These are phyloP conservation scores for Sanghuangporus weigelae DNA, from an alignment of 1,284 basidiomycete species.

Conservation along the genomic window DNA sequence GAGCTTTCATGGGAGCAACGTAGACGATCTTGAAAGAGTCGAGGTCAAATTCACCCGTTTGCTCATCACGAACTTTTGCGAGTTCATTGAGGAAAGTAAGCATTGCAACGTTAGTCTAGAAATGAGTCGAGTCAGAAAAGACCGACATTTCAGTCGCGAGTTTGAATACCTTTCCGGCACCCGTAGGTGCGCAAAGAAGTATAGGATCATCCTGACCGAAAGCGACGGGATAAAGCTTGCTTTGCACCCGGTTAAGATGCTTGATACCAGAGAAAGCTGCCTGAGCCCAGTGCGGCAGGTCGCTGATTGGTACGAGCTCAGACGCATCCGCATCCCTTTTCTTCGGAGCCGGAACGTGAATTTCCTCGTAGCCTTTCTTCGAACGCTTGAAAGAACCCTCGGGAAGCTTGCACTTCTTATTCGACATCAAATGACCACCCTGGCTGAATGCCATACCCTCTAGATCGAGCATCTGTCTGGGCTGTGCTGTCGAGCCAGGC, in stretches of 20 bases:
- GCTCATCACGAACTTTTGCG: constrained; percentile 77
- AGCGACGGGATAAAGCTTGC: constrained; percentile 87
- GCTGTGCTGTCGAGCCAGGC: constrained; percentile 84
- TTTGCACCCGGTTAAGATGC: constrained; percentile 92
- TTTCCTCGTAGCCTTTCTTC: constrained; percentile 97
- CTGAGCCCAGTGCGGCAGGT: constrained; percentile 84
- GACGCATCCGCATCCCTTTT: constrained; percentile 63
- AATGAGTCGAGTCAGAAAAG: constrained; percentile 8
- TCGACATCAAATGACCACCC: constrained; percentile 95
- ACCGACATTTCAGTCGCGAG: constrained; percentile 8
- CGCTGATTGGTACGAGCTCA: constrained; percentile 72
- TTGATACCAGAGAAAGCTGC: constrained; percentile 76
- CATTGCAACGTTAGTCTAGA: constrained; percentile 96
- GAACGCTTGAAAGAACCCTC: constrained; percentile 97
- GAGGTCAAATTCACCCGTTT: constrained; percentile 82
- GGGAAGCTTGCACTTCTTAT: constrained; percentile 97
- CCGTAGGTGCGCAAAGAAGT: constrained; percentile 95
- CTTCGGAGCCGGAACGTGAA: constrained; percentile 94
- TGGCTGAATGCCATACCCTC: constrained; percentile 95
- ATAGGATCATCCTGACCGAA: constrained; percentile 95
- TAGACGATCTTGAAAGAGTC: constrained; percentile 97
- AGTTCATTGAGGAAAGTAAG: constrained; percentile 89
- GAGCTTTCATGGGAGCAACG: constrained; percentile 98
- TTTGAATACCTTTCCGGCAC: constrained; percentile 86
- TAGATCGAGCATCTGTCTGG: constrained; percentile 84